These are phyloP conservation scores for Circinella minor DNA, from an alignment of 371 early-diverging fungal species.

Conservation along the genomic window DNA sequence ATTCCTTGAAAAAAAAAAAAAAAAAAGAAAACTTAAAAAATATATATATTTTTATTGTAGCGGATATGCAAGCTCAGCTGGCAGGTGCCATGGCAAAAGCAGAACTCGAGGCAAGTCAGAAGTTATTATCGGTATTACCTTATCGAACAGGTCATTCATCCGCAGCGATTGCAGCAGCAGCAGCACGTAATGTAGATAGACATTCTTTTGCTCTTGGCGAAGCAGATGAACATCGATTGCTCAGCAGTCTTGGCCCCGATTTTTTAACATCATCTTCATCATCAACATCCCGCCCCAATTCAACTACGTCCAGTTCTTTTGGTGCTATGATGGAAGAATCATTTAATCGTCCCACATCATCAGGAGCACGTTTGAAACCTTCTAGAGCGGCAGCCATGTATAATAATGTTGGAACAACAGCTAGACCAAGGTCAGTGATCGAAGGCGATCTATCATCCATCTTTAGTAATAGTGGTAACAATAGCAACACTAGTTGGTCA, in stretches of 20 bases:
- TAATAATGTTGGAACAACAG: constrained; percentile 10
- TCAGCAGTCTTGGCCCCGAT: constrained; percentile 15
- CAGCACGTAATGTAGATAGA: constrained; percentile 61
- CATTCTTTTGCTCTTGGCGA: constrained; percentile 71
- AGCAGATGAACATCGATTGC: constrained; percentile 44
- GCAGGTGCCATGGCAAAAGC: constrained; percentile 67
- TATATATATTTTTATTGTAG: constrained; percentile 20
- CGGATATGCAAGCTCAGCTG: constrained; percentile 59
- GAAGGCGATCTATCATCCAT: constrained; percentile 53
- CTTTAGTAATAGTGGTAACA: constrained; percentile 25
- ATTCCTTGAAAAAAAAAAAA: neutral
- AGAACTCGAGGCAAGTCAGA: constrained; percentile 64
- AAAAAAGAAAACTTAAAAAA: neutral
- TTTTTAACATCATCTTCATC: constrained; percentile 11
- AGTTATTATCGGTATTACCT: constrained; percentile 55
- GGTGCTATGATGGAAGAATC: constrained; percentile 9
- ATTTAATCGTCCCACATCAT: neutral
- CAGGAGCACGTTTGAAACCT: constrained; percentile 15
- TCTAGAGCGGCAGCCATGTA: neutral
- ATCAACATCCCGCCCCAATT: neutral
- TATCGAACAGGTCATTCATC: constrained; percentile 55
- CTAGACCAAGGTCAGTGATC: constrained; percentile 54
- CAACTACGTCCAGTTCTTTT: neutral
- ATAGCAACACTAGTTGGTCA: constrained; percentile 1
- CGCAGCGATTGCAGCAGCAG: constrained; percentile 15